Evolutionary conservation across 2,329 filamentous ascomycete genomes (phyloP).

Genomic region (Coniella vitis): DNA sequence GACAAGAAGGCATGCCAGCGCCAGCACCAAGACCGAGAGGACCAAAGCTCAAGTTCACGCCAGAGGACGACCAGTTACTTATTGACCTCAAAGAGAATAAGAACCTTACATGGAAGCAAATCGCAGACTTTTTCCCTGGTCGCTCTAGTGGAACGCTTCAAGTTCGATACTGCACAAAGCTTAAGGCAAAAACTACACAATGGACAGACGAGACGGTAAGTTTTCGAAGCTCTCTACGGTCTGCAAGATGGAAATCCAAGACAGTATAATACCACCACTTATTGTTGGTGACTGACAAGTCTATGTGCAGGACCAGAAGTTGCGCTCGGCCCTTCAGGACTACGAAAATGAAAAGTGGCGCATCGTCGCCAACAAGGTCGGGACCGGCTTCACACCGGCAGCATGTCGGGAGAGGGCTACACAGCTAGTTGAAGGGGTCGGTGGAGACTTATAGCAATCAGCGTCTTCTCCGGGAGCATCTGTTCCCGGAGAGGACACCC

Average conservation of each 20-base stretch:
- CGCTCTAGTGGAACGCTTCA: conserved; percentile 85
- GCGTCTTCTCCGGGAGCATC: conserved; percentile 43
- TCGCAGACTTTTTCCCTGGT: conserved; percentile 91
- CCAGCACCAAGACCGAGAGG: conserved; percentile 76
- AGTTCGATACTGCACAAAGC: conserved; percentile 89
- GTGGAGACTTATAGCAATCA: conserved; percentile 49
- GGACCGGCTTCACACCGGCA: conserved; percentile 78
- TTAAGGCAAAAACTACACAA: conserved; percentile 87
- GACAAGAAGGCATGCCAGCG: conserved; percentile 77
- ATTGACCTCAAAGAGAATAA: conserved; percentile 92
- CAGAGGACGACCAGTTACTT: conserved; percentile 81
- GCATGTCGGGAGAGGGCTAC: conserved; percentile 77
- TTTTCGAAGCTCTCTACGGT: conserved; percentile 18
- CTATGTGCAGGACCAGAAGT: conserved; percentile 71
- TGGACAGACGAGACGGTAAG: conserved; percentile 92
- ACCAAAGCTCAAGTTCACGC: conserved; percentile 89
- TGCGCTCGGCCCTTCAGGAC: conserved; percentile 69
- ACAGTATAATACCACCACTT: conserved; percentile 5
- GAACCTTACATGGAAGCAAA: conserved; percentile 94
- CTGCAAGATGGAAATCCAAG: not conserved
- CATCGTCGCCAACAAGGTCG: conserved; percentile 84
- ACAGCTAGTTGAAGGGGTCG: conserved; percentile 41
- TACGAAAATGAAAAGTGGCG: conserved; percentile 93
- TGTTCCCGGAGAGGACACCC: conserved; percentile 41
- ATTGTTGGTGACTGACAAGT: too few species aligned